phyloP scores from a whole-genome alignment of 305 asterid genomes.

The Lippia alba region DNA sequence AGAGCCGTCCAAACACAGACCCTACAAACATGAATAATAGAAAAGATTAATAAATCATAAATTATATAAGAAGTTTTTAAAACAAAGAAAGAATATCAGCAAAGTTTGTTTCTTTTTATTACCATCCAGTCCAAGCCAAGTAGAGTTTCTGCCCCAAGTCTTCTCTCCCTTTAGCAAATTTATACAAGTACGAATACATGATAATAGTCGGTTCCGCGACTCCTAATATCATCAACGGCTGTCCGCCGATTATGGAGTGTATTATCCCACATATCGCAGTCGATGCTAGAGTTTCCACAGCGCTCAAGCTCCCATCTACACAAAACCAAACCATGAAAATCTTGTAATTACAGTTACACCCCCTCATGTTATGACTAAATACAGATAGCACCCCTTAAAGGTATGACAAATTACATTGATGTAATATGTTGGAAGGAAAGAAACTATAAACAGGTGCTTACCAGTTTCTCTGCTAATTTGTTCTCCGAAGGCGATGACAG shows the following conservation, averaged over 20 bases:
- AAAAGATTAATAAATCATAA: not conserved
- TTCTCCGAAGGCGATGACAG: conserved; percentile 81
- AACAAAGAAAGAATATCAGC: too few relatives aligned
- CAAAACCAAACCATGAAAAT: not conserved
- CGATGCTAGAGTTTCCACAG: conserved; percentile 70
- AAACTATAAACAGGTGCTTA: conserved; percentile 1
- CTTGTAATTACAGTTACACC: too few relatives aligned
- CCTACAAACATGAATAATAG: conserved; percentile 40
- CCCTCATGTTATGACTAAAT: too few relatives aligned
- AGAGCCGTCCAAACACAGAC: conserved; percentile 82
- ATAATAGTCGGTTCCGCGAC: conserved; percentile 86
- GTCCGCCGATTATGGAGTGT: conserved; percentile 74
- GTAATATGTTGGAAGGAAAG: not conserved
- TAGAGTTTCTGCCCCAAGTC: conserved; percentile 57
- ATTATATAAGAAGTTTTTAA: not conserved
- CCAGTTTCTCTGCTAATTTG: conserved; percentile 72
- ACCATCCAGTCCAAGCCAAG: conserved; percentile 89
- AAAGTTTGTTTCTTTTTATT: not conserved
- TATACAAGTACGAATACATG: conserved; percentile 71
- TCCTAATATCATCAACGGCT: conserved; percentile 71
- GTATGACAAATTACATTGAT: too few relatives aligned
- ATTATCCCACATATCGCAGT: conserved; percentile 81
- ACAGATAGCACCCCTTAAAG: too few relatives aligned
- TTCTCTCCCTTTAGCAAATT: conserved; percentile 59
- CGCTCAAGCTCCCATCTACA: conserved; percentile 73